Evolutionary conservation across 768 basidiomycete genomes (phyloP).

Genomic region (Leccinum broughii): DNA sequence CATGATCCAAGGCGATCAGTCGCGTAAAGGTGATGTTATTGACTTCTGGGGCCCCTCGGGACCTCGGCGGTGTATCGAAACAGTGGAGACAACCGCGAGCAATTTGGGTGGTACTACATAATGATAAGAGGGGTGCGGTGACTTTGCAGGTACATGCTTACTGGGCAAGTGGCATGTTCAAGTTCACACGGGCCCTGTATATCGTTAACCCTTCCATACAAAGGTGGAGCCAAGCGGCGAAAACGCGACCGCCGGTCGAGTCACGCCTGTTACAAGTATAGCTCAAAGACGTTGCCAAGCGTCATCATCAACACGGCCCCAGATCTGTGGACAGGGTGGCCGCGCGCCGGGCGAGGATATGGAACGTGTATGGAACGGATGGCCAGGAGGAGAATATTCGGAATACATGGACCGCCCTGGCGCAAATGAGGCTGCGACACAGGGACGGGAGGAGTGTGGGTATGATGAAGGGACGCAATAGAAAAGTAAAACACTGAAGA

Average conservation of each 20-base stretch:
- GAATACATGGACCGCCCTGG: conserved; percentile 6
- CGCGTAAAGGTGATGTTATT: neutral
- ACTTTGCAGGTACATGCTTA: neutral
- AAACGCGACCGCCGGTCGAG: neutral
- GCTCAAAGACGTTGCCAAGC: neutral
- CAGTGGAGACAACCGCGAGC: neutral
- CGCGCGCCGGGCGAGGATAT: neutral
- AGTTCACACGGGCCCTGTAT: neutral
- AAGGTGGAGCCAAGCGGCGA: neutral
- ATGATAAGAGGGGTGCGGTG: neutral
- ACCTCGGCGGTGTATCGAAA: conserved; percentile 12
- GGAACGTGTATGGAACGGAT: neutral
- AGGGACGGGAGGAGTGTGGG: conserved; percentile 3
- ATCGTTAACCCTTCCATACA: neutral
- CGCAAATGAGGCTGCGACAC: conserved; percentile 10
- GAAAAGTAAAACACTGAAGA: neutral
- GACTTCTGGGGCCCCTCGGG: conserved; percentile 8
- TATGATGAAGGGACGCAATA: neutral
- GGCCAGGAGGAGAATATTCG: neutral
- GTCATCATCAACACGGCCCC: neutral
- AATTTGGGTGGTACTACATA: neutral
- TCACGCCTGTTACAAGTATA: neutral
- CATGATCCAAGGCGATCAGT: neutral
- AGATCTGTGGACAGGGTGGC: neutral
- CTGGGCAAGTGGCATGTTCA: neutral